Evolutionary conservation across 75 land plant genomes (phyloP), one percentile per base, ranked within the genome.

Genomic region (Picea sitchensis): DNA sequence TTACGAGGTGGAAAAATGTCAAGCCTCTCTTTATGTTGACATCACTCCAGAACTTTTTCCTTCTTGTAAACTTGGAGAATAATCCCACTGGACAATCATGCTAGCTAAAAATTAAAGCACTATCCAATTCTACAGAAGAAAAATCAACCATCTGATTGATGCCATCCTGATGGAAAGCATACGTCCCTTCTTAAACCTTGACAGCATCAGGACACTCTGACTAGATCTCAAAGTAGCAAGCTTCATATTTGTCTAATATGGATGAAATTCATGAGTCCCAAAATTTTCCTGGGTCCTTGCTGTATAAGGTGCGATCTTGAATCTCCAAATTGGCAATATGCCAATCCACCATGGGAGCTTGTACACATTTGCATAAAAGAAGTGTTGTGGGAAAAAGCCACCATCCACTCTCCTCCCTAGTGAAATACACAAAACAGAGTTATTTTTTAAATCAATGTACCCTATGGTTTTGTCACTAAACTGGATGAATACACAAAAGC

Each of bases 321-420:
- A 96, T 91, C 87, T 96, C 99, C 62, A 96, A 79, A 83, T 96
- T 96, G 32, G 99, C 99, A 65, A 94, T 85, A 63, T 96, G 95
- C 86, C 90, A 88, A 87, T 96, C 94, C 32, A 96, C 84, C 76
- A 96, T 92, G 51, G 84, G 86, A n/a, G 93, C 92, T 74, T 96
- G 98, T n/a, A 92, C 74, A 80, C 87, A 84, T 83, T 96, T 96
- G 81, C 93, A 92, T 3, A 94, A 1, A 9, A 92, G 76, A 44
- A 96, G 86, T 21, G 83, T 88, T 31, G 79, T 76, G 5, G 99
- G 95, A 76, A 96, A 88, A 58, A 94, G 76, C 98, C 95, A 96
- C 99, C 99, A 96, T 71, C 90, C 92, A 80, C 88, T 86, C 74
- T 94, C 99, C 83, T 96, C 99, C 91, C 99, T 96, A 87, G 38